Evolutionary conservation across 805 yeast genomes (phyloP), one percentile per base, ranked within the genome.

Genomic region (Candida golubevii): DNA sequence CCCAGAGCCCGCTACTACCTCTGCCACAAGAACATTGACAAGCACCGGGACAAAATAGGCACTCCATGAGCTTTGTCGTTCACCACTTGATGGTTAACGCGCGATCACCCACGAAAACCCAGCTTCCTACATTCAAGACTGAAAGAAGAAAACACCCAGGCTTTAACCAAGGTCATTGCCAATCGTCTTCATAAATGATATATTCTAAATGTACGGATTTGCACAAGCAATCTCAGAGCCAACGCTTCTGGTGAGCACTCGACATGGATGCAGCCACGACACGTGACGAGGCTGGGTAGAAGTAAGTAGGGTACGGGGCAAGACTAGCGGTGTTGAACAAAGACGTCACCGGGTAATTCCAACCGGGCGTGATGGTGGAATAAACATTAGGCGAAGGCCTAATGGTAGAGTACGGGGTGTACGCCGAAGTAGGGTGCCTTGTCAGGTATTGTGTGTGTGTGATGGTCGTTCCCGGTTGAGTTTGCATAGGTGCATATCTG

Each of bases 401-500:
- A 27, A 64, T 34, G 0, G 85, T 66, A 10, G 78, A 54, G 65
- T 72, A 88, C 55, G 77, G 78, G 8, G 66, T 54, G 43, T 78
- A 85, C 0, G 85, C 71, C 43, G 88, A 78, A 0, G 95, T 78
- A 13, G 91, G 80, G 61, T 65, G 82, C 51, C 79, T 71, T 53
- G 82, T 75, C 9, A 83, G 61, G 83, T 90, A 84, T 3, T 82
- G 65, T 8, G 83, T 73, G 33, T 71, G 78, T 0, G 96, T 85
- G 26, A 88, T 78, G 8, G 66, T 67, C 1, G 85, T 58, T 4
- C 83, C 86, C 6, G 99, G 97, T 65, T 88, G 96, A 47, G 72
- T 61, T 67, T 90, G 97, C 96, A 89, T 88, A 42, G 97, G 97
- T 1, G 98, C 97, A 63, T 67, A 87, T 55, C 90, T 77, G 8